These are phyloP conservation scores for Aspergillus sclerotialis DNA, from an alignment of 2,329 filamentous ascomycete species.

Conservation along the genomic window DNA sequence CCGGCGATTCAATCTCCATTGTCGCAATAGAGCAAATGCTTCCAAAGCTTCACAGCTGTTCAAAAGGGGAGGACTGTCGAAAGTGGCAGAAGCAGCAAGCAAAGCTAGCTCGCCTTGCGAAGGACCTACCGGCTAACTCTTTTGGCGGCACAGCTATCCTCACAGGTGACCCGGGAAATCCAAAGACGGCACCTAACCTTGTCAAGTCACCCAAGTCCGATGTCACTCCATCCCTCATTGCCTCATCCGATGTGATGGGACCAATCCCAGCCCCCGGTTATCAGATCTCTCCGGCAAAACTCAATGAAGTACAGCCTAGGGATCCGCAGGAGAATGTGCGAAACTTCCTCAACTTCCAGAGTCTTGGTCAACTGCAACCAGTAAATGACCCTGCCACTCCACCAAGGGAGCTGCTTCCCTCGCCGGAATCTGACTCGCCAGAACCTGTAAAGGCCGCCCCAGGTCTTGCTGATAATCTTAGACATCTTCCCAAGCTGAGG, in stretches of 20 bases:
- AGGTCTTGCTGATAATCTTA: conserved; percentile 36
- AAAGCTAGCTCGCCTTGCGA: conserved; percentile 65
- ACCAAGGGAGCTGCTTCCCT: no score
- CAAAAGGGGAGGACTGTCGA: conserved; percentile 77
- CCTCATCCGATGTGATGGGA: conserved; percentile 82
- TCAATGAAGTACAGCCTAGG: conserved; percentile 61
- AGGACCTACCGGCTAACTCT: conserved; percentile 64
- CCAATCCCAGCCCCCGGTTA: no score
- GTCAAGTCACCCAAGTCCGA: conserved; percentile 68
- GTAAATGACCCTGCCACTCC: no score
- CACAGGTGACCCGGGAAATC: conserved; percentile 71
- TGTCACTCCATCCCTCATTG: conserved; percentile 71
- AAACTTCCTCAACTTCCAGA: conserved; percentile 81
- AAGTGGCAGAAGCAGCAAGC: conserved; percentile 75
- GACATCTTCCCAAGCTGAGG: conserved; percentile 47
- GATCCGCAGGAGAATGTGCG: conserved; percentile 87
- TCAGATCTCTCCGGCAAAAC: conserved; percentile 55
- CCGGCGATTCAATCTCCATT: conserved; percentile 79
- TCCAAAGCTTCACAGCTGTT: conserved; percentile 79
- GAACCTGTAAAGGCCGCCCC: conserved; percentile 1
- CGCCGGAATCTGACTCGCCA: no score
- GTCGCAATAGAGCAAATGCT: conserved; percentile 87
- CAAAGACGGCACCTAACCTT: conserved; percentile 53
- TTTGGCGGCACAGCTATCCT: conserved; percentile 46
- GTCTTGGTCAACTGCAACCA: conserved; percentile 26